Conservation (phyloP, 495 filamentous ascomycete species). For the Annulohypoxylon bovei region DNA sequence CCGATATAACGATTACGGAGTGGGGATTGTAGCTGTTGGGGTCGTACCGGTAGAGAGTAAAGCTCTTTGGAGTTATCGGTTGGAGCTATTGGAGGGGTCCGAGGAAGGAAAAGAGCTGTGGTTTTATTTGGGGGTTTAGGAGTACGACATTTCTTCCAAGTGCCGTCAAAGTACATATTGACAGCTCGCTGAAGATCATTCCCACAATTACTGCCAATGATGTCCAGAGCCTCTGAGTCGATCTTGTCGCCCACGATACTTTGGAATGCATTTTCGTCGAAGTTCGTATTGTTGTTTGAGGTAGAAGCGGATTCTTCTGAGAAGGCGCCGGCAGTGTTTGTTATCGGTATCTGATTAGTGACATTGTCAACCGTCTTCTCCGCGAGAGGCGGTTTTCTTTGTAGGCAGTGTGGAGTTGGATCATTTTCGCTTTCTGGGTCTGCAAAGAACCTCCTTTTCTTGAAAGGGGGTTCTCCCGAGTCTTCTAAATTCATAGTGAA, state of each 20-base stretch:
- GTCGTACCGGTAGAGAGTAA: conserved; percentile 1
- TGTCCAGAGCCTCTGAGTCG: conserved; percentile 57
- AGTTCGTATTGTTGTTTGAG: conserved; percentile 47
- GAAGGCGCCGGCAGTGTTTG: not conserved
- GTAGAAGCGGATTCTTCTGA: not conserved
- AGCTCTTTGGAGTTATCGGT: conserved; percentile 24
- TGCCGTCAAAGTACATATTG: conserved; percentile 93
- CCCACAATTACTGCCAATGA: conserved; percentile 67
- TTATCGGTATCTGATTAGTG: not conserved
- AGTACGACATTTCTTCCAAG: conserved; percentile 71
- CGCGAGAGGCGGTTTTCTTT: conserved; percentile 33
- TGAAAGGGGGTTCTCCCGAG: conserved; percentile 70
- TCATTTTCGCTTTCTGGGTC: conserved; percentile 58
- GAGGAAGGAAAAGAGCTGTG: conserved; percentile 7
- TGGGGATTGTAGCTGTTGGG: conserved; percentile 48
- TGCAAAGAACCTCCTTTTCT: conserved; percentile 84
- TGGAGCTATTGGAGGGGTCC: not conserved
- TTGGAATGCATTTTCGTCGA: conserved; percentile 75
- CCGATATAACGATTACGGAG: conserved; percentile 82
- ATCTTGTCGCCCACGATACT: conserved; percentile 75
- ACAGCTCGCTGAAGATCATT: conserved; percentile 73
- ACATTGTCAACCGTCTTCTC: conserved; percentile 32
- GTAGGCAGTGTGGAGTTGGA: conserved; percentile 15
- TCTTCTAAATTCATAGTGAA: conserved; percentile 64
- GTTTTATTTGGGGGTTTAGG: conserved; percentile 22